A percentile compares a stretch with the other conserved stretches of the same genome.
These are phyloP conservation scores for Pythium plurisporium DNA, from an alignment of 352 stramenopile species.

Conservation along the genomic window DNA sequence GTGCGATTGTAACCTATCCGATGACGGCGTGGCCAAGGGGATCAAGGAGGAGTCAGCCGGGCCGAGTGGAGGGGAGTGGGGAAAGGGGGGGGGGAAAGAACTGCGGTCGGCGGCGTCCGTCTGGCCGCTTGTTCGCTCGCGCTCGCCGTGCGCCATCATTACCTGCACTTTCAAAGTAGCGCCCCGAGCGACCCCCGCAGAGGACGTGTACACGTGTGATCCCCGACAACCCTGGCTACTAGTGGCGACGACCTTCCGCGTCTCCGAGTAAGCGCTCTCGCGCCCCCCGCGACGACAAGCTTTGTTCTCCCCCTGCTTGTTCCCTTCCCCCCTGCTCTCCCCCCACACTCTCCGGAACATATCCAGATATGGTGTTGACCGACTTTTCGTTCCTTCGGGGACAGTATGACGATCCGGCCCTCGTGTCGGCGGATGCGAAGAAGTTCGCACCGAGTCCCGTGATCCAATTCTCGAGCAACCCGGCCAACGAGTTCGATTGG, in stretches of 20 bases:
- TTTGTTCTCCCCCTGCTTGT: not conserved
- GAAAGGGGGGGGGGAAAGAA: conserved; percentile 13
- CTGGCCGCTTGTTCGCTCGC: conserved; percentile 6
- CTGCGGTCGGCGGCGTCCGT: not conserved
- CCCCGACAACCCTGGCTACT: not conserved
- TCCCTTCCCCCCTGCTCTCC: conserved; percentile 1
- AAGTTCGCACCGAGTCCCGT: conserved; percentile 13
- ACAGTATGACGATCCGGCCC: conserved; percentile 13
- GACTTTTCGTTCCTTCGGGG: conserved; percentile 19
- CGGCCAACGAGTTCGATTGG: conserved; percentile 5
- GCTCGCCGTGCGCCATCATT: conserved; percentile 4
- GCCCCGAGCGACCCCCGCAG: conserved; percentile 17
- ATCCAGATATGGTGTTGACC: conserved; percentile 18
- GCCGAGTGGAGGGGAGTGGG: not conserved
- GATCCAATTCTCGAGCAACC: conserved; percentile 14
- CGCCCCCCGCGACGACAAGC: conserved; percentile 13
- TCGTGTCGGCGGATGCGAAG: conserved; percentile 8
- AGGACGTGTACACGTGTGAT: conserved; percentile 16
- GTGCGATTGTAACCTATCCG: conserved; percentile 17
- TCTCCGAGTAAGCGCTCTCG: conserved; percentile 7
- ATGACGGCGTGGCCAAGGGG: not conserved
- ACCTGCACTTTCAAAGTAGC: conserved; percentile 23
- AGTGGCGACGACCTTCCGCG: conserved; percentile 15
- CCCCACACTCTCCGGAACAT: not conserved
- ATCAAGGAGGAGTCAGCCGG: conserved; percentile 7